Base-by-base conservation (phyloP, 345 rosid species). In the Eucalyptus urophylla region DNA sequence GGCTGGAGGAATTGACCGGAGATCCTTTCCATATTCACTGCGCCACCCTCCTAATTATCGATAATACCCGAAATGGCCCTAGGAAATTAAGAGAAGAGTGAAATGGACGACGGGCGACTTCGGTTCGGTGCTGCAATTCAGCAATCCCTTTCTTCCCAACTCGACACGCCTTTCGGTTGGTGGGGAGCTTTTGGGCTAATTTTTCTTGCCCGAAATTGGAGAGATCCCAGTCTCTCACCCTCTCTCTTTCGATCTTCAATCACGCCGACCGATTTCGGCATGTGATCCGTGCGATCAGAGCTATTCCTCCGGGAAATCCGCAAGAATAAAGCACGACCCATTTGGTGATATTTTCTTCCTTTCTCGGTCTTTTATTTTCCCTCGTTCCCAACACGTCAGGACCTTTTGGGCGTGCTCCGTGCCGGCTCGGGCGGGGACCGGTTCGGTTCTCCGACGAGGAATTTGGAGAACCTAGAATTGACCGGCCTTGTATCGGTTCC, bases 1-100 rank as follows among this genome's bases (percentile, higher is more conserved):
- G 40, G 76, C 3, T 11, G 76, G 11, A 4, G 76, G 11, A n/a
- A n/a, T 65, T 65, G 40, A 65, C 76, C 76, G 2, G 40, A 65
- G 21, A 65, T 15, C 37, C 76, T 31, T 29, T 29, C 76, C 76
- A 15, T n/a, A 4, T 65, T 15, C 2, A 65, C 37, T 14, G 6
- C 76, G 40, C 76, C 37, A 31, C 76, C 76, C 76, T 65, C 76
- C 40, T n/a, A 65, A n/a, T n/a, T n/a, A n/a, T 65, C 76, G 5
- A 31, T n/a, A 65, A 65, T 65, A 0, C 17, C 17, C 40, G 76
- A 65, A 65, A n/a, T 65, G 76, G 3, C 76, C 76, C 76, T 14
- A 0, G 15, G 33, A 65, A n/a, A 8, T n/a, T 8, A 4, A 65
- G 19, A 1, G 72, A 2, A 4, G 17, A 62, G 19, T 13, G 72